Evolutionary conservation across 2,329 filamentous ascomycete species (phyloP), one percentile per base, ranked within the genome.

Genomic region (Cladophialophora yegresii): DNA sequence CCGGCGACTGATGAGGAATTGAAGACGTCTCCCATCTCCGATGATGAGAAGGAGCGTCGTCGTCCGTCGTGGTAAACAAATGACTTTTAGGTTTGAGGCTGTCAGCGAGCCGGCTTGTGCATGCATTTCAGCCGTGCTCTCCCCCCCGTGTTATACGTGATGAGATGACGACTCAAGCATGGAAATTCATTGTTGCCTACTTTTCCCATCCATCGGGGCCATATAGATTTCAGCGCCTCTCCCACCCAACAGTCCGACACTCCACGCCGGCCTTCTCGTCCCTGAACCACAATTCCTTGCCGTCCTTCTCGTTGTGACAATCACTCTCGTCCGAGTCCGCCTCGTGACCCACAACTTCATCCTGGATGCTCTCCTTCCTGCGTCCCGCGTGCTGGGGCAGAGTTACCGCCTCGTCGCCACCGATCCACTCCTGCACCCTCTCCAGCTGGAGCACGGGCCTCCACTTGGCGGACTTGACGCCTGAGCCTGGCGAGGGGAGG

Each of bases 261-360:
- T 79, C 78, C 30, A 82, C 76, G 54, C 83, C 78, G 8, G 81
- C 81, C 30, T 82, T 80, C 59, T 78, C 78, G 72, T 78, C 82
- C 75, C 79, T 79, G 61, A 74, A 76, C 23, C 79, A 78, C 57
- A 43, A 16, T 54, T 78, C 71, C 69, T 80, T 76, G 55, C 71
- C 51, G 54, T 72, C 73, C 36, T 70, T 20, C 13, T n/a, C 77
- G 67, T 69, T 70, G n/a, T 54, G 33, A 0, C 54, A 26, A 8
- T 61, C 50, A 47, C 77, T 70, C 69, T 80, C 76, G 66, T 70
- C 70, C 64, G 73, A 12, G 12, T 63, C 53, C 23, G 22, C 60
- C 9, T 55, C n/a, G n/a, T n/a, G n/a, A n/a, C 20, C 49, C 8
- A 30, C 20, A 0, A 23, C 20, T 13, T 30, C 53, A 16, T 30